These are phyloP conservation scores for Salix koriyanagi DNA, from an alignment of 345 rosid genomes.

Conservation along the genomic window DNA sequence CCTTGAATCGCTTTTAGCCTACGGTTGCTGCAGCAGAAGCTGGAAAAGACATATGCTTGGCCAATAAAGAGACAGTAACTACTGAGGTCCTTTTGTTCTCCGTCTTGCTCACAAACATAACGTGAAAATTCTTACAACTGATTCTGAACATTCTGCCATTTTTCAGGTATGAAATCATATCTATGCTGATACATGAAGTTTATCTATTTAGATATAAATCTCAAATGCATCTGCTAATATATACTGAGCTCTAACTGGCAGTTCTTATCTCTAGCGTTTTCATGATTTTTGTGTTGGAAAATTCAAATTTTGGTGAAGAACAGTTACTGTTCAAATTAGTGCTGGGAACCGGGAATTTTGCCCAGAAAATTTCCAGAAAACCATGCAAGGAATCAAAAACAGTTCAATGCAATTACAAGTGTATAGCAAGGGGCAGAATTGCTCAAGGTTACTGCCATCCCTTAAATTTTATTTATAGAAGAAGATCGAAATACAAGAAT, in stretches of 20 bases:
- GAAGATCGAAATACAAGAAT: too few relatives aligned
- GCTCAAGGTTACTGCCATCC: too few relatives aligned
- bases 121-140: constrained; percentile 94
- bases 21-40: constrained; percentile 98
- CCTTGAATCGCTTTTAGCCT: constrained; percentile 42
- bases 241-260: background rate
- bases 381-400: too few relatives aligned
- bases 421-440: too few relatives aligned
- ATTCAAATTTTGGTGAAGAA: too few relatives aligned
- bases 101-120: constrained; percentile 87
- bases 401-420: too few relatives aligned
- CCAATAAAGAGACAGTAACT: constrained; percentile 94
- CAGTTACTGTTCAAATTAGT: too few relatives aligned
- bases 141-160: constrained; percentile 98
- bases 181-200: background rate
- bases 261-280: constrained; percentile 8
- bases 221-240: background rate
- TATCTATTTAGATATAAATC: background rate
- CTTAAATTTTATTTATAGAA: too few relatives aligned
- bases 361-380: too few relatives aligned
- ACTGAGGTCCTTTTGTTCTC: constrained; percentile 98
- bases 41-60: constrained; percentile 89
- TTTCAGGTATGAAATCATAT: constrained; percentile 65
- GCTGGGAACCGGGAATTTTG: too few relatives aligned
- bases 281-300: too few relatives aligned